Conservation (phyloP, 768 basidiomycete genomes). For the Dendrothele bispora region DNA sequence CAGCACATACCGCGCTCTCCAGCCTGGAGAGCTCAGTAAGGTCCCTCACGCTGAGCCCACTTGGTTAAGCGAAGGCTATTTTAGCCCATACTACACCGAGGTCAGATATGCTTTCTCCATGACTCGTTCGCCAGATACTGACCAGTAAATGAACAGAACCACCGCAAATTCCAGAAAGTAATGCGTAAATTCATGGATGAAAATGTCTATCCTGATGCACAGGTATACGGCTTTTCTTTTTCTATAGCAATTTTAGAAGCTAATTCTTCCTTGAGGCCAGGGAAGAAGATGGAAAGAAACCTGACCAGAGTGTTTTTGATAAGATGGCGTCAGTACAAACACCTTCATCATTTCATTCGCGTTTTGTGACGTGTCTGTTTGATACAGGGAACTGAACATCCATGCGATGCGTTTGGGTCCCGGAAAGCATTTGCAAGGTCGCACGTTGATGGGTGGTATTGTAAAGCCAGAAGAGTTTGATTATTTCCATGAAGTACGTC, state of each 20-base stretch:
- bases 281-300: slow-evolving; percentile 87
- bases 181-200: slow-evolving; percentile 71
- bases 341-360: background rate
- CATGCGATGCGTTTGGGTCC: slow-evolving; percentile 95
- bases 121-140: background rate
- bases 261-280: slow-evolving; percentile 33
- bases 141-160: slow-evolving; percentile 45
- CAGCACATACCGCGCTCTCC: slow-evolving; percentile 44
- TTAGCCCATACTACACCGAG: slow-evolving; percentile 76
- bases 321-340: slow-evolving; percentile 66
- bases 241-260: background rate
- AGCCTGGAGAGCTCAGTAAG: slow-evolving; percentile 53
- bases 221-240: slow-evolving; percentile 22
- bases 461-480: slow-evolving; percentile 87
- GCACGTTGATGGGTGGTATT: slow-evolving; percentile 73
- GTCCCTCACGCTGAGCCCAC: slow-evolving; percentile 83
- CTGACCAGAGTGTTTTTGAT: slow-evolving; percentile 71
- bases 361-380: no score
- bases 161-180: slow-evolving; percentile 53
- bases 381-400: slow-evolving; percentile 58
- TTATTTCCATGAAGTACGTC: slow-evolving; percentile 77
- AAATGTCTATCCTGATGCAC: slow-evolving; percentile 50
- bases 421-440: slow-evolving; percentile 85
- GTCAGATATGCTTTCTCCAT: slow-evolving; percentile 29
- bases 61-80: slow-evolving; percentile 66